Conservation (phyloP, 306 rosid genomes). For the Cicer bijugum region DNA sequence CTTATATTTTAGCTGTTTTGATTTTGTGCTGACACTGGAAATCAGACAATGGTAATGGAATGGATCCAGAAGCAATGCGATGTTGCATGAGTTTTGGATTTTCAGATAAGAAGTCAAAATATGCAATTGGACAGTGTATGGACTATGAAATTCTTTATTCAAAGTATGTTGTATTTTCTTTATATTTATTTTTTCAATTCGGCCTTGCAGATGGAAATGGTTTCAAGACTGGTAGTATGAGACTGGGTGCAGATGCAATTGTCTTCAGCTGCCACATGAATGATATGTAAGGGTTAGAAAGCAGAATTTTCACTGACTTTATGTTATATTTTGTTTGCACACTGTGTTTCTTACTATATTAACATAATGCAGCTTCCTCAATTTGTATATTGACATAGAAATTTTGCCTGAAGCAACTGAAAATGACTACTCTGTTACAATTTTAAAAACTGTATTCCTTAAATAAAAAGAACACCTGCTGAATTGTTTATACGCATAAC, state of each 20-base stretch:
- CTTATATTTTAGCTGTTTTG: slow-evolving; percentile 10
- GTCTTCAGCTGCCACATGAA: slow-evolving; percentile 74
- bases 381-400: slow-evolving; percentile 21
- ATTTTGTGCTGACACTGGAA: slow-evolving; percentile 42
- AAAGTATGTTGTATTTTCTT: slow-evolving; percentile 25
- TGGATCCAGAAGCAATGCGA: slow-evolving; percentile 88
- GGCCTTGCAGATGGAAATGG: slow-evolving; percentile 93
- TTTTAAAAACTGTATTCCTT: not conserved
- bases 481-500: not conserved
- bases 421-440: not conserved
- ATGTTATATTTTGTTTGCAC: slow-evolving; percentile 10
- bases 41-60: slow-evolving; percentile 89
- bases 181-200: slow-evolving; percentile 51
- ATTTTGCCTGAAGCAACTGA: slow-evolving; percentile 29
- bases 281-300: slow-evolving; percentile 57
- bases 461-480: not conserved
- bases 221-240: slow-evolving; percentile 95
- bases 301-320: slow-evolving; percentile 11
- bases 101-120: slow-evolving; percentile 74
- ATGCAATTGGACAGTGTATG: slow-evolving; percentile 89
- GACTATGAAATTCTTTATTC: slow-evolving; percentile 43
- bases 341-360: not conserved
- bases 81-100: slow-evolving; percentile 95
- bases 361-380: slow-evolving; percentile 4
- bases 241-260: slow-evolving; percentile 94